Evolutionary conservation across 2,329 filamentous ascomycete genomes (phyloP), one percentile per base, ranked within the genome.

Genomic region (Fusarium solani-melongenae): DNA sequence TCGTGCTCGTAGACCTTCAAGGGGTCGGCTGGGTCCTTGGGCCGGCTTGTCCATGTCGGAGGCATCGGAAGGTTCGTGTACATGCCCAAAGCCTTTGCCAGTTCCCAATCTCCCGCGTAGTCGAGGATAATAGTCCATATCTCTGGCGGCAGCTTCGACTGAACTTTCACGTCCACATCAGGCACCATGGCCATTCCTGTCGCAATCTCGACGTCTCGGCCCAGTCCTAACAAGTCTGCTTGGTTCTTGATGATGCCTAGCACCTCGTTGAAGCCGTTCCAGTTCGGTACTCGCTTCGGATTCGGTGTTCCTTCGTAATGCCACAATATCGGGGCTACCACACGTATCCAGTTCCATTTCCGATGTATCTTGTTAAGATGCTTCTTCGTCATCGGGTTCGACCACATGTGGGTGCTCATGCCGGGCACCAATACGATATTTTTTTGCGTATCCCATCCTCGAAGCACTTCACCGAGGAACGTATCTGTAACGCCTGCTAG

Each of bases 111-210:
- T 49, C 91, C 91, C 1, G 95, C 90, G 71, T 92, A 91, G 73
- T 97, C 93, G 49, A 98, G 90, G 56, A 98, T 93, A 66, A 96
- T 92, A 34, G 92, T 92, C 94, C 95, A 98, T 41, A 98, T 88
- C 82, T 98, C 96, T 0, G 93, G 91, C 0, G 96, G 96, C 1
- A 98, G 85, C 46, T 85, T 85, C 22, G 83, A 83, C 64, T 83
- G 83, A 57, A 81, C 76, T 64, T 76, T 79, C 46, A 79, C 78
- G 39, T 80, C 79, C 53, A 74, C 78, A 24, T 80, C 82, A 1
- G 81, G 78, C 7, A 84, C 76, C 27, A 81, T 78, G 27, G 79
- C 79, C 34, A 83, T 79, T 15, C 83, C 82, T 1, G 85, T 84
- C 31, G 87, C 83, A 31, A 88, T 85, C 70, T 92, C 90, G 64